phyloP scores from a whole-genome alignment of 2,329 filamentous ascomycete species.

The Penicillium sp. region DNA sequence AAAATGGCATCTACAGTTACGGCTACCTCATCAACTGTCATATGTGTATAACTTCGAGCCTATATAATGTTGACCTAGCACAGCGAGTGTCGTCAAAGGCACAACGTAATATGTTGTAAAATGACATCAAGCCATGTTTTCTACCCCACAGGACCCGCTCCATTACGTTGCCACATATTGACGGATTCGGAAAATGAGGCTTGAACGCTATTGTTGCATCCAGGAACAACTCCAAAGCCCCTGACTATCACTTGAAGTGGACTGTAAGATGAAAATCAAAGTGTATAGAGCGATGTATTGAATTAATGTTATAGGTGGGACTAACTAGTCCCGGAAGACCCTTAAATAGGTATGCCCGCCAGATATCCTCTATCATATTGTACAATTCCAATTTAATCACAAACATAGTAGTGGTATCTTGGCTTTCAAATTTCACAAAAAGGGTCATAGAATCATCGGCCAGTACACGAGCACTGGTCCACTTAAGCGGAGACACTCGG shows the following conservation, averaged over 20 bases:
- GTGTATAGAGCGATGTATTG: not conserved
- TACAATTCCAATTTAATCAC: conserved; percentile 14
- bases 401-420: conserved; percentile 24
- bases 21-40: too few species aligned
- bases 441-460: conserved; percentile 21
- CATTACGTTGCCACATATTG: not conserved
- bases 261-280: not conserved
- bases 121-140: too few species aligned
- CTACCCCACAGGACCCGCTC: not conserved
- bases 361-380: conserved; percentile 13
- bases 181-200: conserved; percentile 4
- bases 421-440: conserved; percentile 12
- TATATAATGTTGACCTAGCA: too few species aligned
- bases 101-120: not conserved
- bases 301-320: conserved; percentile 9
- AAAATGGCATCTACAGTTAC: too few species aligned
- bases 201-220: not conserved
- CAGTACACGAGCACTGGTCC: not conserved
- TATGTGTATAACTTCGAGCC: too few species aligned
- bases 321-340: conserved; percentile 4
- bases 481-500: not conserved
- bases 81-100: too few species aligned
- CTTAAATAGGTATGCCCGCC: not conserved
- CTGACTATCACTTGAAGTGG: too few species aligned
- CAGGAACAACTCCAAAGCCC: not conserved